Evolutionary conservation across 2,329 filamentous ascomycete genomes (phyloP).

Genomic region (Davidsoniella australis): DNA sequence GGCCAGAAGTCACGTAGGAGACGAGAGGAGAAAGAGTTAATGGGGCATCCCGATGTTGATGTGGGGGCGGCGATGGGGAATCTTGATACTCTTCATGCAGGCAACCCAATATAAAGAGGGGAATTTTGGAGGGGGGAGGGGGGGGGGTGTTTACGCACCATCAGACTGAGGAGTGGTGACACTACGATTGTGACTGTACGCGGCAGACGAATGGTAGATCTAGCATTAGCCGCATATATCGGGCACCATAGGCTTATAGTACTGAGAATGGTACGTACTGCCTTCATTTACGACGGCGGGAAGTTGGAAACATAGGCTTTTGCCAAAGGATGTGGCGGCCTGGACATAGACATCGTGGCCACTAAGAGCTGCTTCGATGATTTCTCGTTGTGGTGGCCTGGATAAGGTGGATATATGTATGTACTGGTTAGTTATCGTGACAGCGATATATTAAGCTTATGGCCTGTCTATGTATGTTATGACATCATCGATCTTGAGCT

Average conservation of each 20-base stretch:
- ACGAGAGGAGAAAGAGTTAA: neutral
- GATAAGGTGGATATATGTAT: neutral
- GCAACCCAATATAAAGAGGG: neutral
- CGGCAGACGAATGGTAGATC: neutral
- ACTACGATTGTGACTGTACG: slow-evolving; percentile 67
- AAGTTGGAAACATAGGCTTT: slow-evolving; percentile 83
- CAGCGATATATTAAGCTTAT: neutral
- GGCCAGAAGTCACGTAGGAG: neutral
- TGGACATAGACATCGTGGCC: slow-evolving; percentile 87
- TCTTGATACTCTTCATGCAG: neutral
- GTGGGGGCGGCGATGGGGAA: neutral
- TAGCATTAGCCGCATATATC: neutral
- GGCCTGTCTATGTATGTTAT: neutral
- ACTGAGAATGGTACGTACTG: slow-evolving; percentile 35
- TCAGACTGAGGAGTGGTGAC: slow-evolving; percentile 74
- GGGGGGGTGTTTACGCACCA: slow-evolving; percentile 35
- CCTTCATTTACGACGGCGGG: slow-evolving; percentile 77
- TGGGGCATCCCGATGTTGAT: neutral
- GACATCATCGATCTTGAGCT: neutral
- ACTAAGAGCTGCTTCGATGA: slow-evolving; percentile 64
- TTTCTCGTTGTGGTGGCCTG: slow-evolving; percentile 72
- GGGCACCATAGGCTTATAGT: neutral
- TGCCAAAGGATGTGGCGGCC: slow-evolving; percentile 79
- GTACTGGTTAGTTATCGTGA: neutral
- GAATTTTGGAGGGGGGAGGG: neutral